A percentile compares a stretch with the other conserved stretches of the same genome.
These are phyloP conservation scores for Scleroderma citrinum DNA, from an alignment of 768 basidiomycete species.

Conservation along the genomic window DNA sequence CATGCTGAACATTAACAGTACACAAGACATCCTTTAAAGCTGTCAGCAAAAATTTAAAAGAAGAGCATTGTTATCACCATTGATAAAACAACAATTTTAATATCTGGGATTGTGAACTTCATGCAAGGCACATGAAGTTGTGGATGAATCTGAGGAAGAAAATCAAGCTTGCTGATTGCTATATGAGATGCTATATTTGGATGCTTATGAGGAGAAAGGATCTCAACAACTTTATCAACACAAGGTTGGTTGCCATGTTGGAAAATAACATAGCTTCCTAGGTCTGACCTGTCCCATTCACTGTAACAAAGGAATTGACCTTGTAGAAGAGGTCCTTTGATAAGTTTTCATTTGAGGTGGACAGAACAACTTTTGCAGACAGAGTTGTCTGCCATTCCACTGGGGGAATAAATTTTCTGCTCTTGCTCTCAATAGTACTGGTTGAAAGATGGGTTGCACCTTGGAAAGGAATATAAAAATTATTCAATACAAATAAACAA, in stretches of 20 bases:
- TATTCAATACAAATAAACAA: not conserved
- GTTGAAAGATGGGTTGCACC: not conserved
- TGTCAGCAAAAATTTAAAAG: not conserved
- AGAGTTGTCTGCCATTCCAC: slow-evolving; percentile 1
- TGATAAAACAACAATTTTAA: not conserved
- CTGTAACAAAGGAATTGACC: not conserved
- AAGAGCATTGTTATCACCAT: not conserved
- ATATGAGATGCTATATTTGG: too few species aligned
- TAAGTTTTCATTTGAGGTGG: not conserved
- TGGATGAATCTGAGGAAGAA: too few species aligned
- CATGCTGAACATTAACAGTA: slow-evolving; percentile 18
- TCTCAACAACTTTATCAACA: slow-evolving; percentile 1
- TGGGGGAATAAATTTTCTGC: not conserved
- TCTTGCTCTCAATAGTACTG: not conserved
- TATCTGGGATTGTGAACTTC: not conserved
- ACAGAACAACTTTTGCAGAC: not conserved
- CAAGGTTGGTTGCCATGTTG: not conserved
- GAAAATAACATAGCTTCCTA: slow-evolving; percentile 1
- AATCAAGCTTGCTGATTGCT: too few species aligned
- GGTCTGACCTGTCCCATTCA: not conserved
- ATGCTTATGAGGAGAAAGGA: too few species aligned
- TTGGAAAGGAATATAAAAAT: not conserved
- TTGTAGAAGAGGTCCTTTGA: too few species aligned
- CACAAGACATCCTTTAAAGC: too few species aligned
- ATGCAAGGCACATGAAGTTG: slow-evolving; percentile 3